Conservation (phyloP, 2,329 filamentous ascomycete species). For the Fusarium sp. region DNA sequence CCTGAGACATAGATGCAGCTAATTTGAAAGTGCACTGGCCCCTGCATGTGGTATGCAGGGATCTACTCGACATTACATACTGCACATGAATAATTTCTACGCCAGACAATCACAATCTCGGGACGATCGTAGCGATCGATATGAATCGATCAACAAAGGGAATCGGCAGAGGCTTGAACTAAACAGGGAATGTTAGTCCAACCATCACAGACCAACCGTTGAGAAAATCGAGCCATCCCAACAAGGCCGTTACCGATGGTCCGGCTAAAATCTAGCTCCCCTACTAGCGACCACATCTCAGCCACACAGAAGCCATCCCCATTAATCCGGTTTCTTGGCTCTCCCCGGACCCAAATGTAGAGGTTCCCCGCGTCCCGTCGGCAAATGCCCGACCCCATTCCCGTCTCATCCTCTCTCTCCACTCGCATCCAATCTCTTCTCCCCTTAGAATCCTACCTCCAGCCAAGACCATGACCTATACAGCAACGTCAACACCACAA, state of each 20-base stretch:
- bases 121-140: neutral
- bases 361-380: conserved; percentile 2
- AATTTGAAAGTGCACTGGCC: neutral
- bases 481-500: neutral
- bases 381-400: neutral
- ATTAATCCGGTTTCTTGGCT: neutral
- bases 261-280: neutral
- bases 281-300: neutral
- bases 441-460: neutral
- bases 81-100: neutral
- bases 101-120: neutral
- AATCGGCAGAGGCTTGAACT: neutral
- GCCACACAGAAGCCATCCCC: neutral
- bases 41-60: neutral
- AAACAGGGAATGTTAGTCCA: neutral
- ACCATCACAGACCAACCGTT: neutral
- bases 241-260: neutral
- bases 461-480: conserved; percentile 14
- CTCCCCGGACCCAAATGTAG: neutral
- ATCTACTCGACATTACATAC: neutral
- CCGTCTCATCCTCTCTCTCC: neutral
- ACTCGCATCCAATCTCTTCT: neutral
- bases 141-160: neutral
- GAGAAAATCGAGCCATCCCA: neutral
- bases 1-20: neutral